Base-by-base conservation (phyloP, 2,329 filamentous ascomycete genomes). In the Zarea fungicola region DNA sequence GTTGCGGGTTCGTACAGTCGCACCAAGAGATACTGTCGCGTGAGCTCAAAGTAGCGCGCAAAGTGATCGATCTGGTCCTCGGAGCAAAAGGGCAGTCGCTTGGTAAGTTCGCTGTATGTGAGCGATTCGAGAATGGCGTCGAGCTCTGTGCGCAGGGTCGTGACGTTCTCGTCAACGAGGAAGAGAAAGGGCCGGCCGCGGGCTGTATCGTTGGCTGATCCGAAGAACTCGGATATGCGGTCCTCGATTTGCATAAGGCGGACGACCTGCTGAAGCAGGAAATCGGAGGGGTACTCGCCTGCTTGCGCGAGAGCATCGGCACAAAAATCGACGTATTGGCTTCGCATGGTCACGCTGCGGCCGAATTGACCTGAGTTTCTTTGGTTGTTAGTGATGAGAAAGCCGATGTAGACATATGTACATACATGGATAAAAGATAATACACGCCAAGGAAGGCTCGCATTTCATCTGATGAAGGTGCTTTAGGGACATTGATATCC, bases 1-100 rank as follows among this genome's bases (percentile, higher is more conserved):
- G 67, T 67, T 7, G 67, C 68, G 1, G 69, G 68, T 26, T 71
- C 61, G 53, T 71, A 69, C 13, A 70, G 53, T 7, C 66, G 62
- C 22, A 67, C 65, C 3, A 69, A 54, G 11, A 68, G 57, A 32
- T 66, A 67, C n/a, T 65, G 59, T 44, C 66, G 61, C 35, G 64
- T 60, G 14, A 65, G 55, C 36, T 58, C 59, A 48, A 68, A 64
- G 25, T 52, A 50, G 34, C 36, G 56, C 50, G 60, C 56, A 39
- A 41, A 49, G 25, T 53, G 29, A 23, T 51, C 48, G 26, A 56
- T 47, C 18, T 49, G 40, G 10, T 52, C 51, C 3, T 40, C 23
- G 13, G 46, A 39, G 26, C 49, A 45, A 25, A 46, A 41, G 21
- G 53, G 54, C 16, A 47, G 31, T 14, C 44, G 29, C 26, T 49